phyloP scores from a whole-genome alignment of 176 grass and related monocot species.

The Carex parvula region DNA sequence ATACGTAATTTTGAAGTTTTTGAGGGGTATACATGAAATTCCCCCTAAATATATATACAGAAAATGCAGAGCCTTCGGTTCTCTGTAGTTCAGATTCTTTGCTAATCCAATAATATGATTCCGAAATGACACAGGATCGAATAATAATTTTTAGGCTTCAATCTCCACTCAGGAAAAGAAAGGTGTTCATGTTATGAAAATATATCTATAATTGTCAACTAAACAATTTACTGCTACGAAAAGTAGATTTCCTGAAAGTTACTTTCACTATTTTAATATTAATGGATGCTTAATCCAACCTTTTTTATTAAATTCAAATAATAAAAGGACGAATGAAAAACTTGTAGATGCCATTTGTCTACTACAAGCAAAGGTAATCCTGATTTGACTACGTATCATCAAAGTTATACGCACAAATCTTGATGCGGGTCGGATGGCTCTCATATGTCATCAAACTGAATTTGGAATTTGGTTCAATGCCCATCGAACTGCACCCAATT shows the following conservation, averaged over 20 bases:
- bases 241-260: not conserved
- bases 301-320: no score
- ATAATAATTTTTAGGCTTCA: constrained; percentile 6
- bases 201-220: not conserved
- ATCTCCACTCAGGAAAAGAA: constrained; percentile 12
- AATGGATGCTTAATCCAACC: not conserved
- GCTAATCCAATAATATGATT: constrained; percentile 14
- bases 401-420: no score
- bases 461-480: no score
- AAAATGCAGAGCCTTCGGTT: constrained; percentile 6
- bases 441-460: no score
- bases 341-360: not conserved
- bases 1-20: no score
- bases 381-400: not conserved
- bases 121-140: constrained; percentile 1
- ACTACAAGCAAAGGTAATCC: not conserved
- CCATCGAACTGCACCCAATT: no score
- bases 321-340: not conserved
- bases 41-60: not conserved
- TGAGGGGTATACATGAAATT: no score
- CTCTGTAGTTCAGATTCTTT: not conserved
- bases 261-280: not conserved
- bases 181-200: not conserved
- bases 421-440: no score
- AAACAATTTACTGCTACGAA: not conserved